Conservation (phyloP, 129 eudicot genomes). For the Flaveria ramosissima region DNA sequence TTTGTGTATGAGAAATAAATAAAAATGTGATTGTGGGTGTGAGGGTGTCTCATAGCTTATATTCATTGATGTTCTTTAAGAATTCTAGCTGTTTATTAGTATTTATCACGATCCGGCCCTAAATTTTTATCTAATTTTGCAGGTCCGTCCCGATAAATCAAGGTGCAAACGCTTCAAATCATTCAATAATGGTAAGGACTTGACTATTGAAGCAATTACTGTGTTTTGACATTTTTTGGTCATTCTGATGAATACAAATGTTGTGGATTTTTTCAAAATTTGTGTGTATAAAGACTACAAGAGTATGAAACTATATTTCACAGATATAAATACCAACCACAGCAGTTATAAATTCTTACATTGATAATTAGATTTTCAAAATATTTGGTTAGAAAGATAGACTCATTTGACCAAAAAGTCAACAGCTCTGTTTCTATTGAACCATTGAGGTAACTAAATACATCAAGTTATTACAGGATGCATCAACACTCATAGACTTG, state of each 20-base stretch:
- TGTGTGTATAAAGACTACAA: not conserved
- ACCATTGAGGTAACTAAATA: not conserved
- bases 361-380: not conserved
- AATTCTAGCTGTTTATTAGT: constrained; percentile 2
- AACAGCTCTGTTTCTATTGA: constrained; percentile 4
- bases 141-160: constrained; percentile 69
- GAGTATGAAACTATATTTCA: not conserved
- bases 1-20: not conserved
- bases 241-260: constrained; percentile 12
- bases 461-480: constrained; percentile 50
- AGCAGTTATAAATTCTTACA: not conserved
- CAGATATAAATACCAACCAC: not conserved
- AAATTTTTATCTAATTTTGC: constrained; percentile 33
- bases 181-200: constrained; percentile 53
- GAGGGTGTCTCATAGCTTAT: not conserved
- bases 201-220: constrained; percentile 8
- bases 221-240: constrained; percentile 23
- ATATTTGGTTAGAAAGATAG: not conserved
- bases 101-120: not conserved
- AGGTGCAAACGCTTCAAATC: constrained; percentile 50
- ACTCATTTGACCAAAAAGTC: constrained; percentile 27
- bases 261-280: not conserved
- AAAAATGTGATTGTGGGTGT: not conserved
- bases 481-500: constrained; percentile 55
- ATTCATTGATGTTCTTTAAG: not conserved